These are phyloP conservation scores for Apiospora rasikravindrae DNA, from an alignment of 2,329 filamentous ascomycete species.

Conservation along the genomic window DNA sequence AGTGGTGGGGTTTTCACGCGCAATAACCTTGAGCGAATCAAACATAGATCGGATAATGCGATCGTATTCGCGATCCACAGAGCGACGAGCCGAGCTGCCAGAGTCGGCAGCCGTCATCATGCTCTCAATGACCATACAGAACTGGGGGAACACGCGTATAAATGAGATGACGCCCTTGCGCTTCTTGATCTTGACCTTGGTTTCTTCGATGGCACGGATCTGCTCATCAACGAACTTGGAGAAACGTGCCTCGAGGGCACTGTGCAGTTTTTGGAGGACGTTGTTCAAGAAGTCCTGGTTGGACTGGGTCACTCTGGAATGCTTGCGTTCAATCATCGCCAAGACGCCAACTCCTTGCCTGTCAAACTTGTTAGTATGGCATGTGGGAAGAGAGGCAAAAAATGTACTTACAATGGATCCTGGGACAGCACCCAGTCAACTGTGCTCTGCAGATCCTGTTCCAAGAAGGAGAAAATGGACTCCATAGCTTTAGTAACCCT, in stretches of 20 bases:
- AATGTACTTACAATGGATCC: slow-evolving; percentile 75
- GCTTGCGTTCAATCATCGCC: slow-evolving; percentile 78
- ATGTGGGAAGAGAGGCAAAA: slow-evolving; percentile 14
- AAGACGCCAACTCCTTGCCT: slow-evolving; percentile 91
- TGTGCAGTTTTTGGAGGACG: slow-evolving; percentile 79
- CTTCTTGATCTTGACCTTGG: slow-evolving; percentile 99
- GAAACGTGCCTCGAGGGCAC: slow-evolving; percentile 76
- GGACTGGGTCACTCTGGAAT: slow-evolving; percentile 80
- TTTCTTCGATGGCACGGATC: slow-evolving; percentile 94
- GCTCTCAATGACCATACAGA: slow-evolving; percentile 82
- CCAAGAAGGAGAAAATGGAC: slow-evolving; percentile 82
- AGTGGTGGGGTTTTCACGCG: slow-evolving; percentile 67
- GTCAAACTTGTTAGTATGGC: slow-evolving; percentile 25
- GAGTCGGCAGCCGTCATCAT: slow-evolving; percentile 70
- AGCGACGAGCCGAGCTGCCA: slow-evolving; percentile 69
- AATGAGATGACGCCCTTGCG: slow-evolving; percentile 95
- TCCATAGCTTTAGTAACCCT: slow-evolving; percentile 88
- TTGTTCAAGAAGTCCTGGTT: slow-evolving; percentile 91
- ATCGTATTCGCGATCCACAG: slow-evolving; percentile 85
- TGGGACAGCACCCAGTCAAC: slow-evolving; percentile 82
- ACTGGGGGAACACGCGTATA: slow-evolving; percentile 90
- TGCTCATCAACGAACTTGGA: slow-evolving; percentile 92
- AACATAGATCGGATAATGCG: slow-evolving; percentile 95
- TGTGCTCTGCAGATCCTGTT: slow-evolving; percentile 76
- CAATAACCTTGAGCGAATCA: slow-evolving; percentile 94